Conservation (phyloP, 2,329 filamentous ascomycete genomes). For the Helminthosporium solani region DNA sequence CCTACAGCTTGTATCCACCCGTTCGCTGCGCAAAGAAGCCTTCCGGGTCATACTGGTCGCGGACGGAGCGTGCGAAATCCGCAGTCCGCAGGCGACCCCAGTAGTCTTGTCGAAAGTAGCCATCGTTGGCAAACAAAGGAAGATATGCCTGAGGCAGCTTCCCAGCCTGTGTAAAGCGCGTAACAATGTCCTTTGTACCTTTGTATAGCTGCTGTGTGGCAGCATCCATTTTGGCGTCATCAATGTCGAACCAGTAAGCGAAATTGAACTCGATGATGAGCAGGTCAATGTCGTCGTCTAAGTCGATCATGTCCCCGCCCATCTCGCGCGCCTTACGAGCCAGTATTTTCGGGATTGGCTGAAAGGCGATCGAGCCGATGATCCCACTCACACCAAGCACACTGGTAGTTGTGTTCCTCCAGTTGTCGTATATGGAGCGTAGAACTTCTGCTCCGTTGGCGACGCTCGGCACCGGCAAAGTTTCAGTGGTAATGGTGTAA, state of each 20-base stretch:
- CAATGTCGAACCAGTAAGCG: constrained; percentile 37
- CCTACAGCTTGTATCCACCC: constrained; percentile 43
- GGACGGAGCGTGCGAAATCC: constrained; percentile 35
- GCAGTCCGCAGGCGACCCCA: constrained; percentile 42
- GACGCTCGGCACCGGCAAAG: constrained; percentile 19
- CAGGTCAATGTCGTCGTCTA: constrained; percentile 44
- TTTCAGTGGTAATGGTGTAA: constrained; percentile 35
- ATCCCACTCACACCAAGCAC: constrained; percentile 22
- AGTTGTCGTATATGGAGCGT: constrained; percentile 23
- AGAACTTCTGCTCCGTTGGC: constrained; percentile 22
- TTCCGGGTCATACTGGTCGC: constrained; percentile 43
- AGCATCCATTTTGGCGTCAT: constrained; percentile 41
- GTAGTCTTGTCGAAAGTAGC: constrained; percentile 47
- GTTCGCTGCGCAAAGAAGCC: constrained; percentile 45
- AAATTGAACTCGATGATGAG: constrained; percentile 48
- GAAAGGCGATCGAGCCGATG: constrained; percentile 30
- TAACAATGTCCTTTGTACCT: constrained; percentile 38
- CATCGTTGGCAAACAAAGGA: constrained; percentile 51
- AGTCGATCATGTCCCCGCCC: constrained; percentile 39
- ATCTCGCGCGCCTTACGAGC: constrained; percentile 21
- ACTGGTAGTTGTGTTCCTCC: constrained; percentile 21
- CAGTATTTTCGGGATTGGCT: constrained; percentile 28
- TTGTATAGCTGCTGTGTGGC: constrained; percentile 42
- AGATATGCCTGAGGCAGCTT: constrained; percentile 44
- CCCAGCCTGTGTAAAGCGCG: constrained; percentile 36